Evolutionary conservation across 2,329 filamentous ascomycete genomes (phyloP).

Genomic region (Didymellaceae sp.): DNA sequence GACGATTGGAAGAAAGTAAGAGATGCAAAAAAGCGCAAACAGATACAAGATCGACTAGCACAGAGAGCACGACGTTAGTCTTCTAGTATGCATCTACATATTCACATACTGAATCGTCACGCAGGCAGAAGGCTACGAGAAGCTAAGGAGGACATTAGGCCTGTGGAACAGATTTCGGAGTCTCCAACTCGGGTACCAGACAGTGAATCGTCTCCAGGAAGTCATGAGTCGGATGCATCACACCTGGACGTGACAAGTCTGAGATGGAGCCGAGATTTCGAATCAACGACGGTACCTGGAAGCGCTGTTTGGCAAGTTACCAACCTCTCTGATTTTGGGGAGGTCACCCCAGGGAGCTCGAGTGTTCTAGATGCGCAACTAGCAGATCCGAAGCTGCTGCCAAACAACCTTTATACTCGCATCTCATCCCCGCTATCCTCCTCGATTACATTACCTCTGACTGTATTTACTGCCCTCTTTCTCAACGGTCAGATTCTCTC

Average conservation of each 20-base stretch:
- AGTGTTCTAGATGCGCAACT: not conserved
- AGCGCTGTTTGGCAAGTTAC: not conserved
- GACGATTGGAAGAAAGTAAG: slow-evolving; percentile 45
- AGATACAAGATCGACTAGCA: slow-evolving; percentile 51
- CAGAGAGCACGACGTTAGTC: slow-evolving; percentile 48
- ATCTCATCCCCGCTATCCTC: not conserved
- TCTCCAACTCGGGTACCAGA: slow-evolving; percentile 1
- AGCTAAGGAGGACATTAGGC: not conserved
- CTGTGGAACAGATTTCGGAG: too few relatives aligned
- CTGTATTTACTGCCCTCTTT: slow-evolving; percentile 16
- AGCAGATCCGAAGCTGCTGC: not conserved
- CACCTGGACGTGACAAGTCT: not conserved
- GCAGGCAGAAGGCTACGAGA: slow-evolving; percentile 4
- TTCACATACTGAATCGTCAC: not conserved
- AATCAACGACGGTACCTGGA: too few relatives aligned
- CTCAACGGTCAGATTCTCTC: slow-evolving; percentile 2
- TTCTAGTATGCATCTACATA: too few relatives aligned
- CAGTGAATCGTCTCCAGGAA: slow-evolving; percentile 30
- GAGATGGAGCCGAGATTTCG: too few relatives aligned
- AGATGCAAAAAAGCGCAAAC: slow-evolving; percentile 49
- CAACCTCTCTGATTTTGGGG: not conserved
- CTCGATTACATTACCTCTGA: not conserved
- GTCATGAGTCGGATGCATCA: slow-evolving; percentile 23
- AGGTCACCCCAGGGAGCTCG: not conserved
- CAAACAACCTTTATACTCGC: not conserved